Evolutionary conservation across 208 protist species (phyloP).

Genomic region (Phytomonas sp.): DNA sequence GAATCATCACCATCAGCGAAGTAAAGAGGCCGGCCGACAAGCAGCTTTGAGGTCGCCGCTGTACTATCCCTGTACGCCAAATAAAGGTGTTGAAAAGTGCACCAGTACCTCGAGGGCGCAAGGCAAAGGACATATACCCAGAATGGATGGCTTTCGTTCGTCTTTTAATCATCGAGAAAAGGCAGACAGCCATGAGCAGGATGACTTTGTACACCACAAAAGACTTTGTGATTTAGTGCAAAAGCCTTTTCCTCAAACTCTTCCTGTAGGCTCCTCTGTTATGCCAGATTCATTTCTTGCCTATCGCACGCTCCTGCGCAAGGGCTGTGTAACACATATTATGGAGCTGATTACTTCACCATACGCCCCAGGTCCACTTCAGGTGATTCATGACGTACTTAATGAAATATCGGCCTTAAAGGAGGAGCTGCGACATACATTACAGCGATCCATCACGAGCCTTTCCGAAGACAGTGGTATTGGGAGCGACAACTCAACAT

Average conservation of each 20-base stretch:
- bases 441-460: neutral
- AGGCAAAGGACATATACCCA: neutral
- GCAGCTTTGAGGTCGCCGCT: neutral
- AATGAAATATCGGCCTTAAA: neutral
- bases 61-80: neutral
- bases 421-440: neutral
- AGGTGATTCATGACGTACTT: constrained; percentile 46
- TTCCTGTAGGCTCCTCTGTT: neutral
- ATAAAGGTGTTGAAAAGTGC: neutral
- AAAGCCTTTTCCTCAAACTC: neutral
- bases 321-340: constrained; percentile 37
- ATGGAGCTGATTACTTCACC: constrained; percentile 38
- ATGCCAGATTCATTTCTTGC: constrained; percentile 28
- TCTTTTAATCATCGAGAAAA: neutral
- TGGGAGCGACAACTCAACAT: neutral
- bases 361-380: constrained; percentile 49
- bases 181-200: neutral
- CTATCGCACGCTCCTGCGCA: constrained; percentile 43
- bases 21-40: neutral
- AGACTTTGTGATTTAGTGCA: neutral
- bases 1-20: neutral
- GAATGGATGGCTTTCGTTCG: neutral
- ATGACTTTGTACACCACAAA: neutral
- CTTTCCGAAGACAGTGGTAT: neutral
- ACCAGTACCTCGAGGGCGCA: neutral